Percentiles rank a stretch among this genome's conserved stretches.
phyloP scores from a whole-genome alignment of 1,284 basidiomycete species.

The Ustilago loliicola region DNA sequence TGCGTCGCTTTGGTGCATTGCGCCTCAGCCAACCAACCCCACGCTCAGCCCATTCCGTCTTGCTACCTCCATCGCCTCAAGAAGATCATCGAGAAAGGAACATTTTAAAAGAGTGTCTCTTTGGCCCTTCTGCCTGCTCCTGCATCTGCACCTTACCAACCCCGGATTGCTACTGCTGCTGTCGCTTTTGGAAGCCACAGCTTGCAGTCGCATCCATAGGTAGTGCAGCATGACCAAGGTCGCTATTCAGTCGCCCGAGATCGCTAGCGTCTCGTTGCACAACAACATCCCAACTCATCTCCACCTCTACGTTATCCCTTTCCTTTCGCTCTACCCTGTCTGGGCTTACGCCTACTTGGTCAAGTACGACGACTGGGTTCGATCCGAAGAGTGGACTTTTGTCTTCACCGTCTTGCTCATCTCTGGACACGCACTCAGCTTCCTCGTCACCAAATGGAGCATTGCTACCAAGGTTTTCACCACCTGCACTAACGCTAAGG shows the following conservation, averaged over 20 bases:
- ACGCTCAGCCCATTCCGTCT: not conserved
- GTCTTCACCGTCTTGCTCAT: conserved; percentile 88
- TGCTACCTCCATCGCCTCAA: not conserved
- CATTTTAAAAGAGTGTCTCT: not conserved
- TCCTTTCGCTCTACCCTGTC: conserved; percentile 85
- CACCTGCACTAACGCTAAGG: conserved; percentile 73
- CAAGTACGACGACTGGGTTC: conserved; percentile 81
- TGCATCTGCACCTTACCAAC: conserved; percentile 6
- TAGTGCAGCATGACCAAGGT: conserved; percentile 40
- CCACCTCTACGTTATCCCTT: conserved; percentile 87
- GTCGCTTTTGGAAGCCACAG: conserved; percentile 12
- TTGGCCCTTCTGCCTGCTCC: not conserved
- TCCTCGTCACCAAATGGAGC: conserved; percentile 92
- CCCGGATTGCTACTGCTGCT: conserved; percentile 11
- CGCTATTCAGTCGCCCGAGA: conserved; percentile 85
- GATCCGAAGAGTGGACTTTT: conserved; percentile 78
- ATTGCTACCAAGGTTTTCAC: conserved; percentile 82
- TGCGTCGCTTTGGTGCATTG: not conserved
- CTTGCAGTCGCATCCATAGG: conserved; percentile 27
- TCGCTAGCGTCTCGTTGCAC: conserved; percentile 83
- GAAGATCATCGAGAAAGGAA: conserved; percentile 7
- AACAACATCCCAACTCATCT: conserved; percentile 81
- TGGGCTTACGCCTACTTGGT: conserved; percentile 92
- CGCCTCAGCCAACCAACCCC: not conserved
- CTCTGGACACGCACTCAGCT: conserved; percentile 90